Percentiles rank a stretch among this genome's conserved stretches.
Evolutionary conservation across 2,329 filamentous ascomycete genomes (phyloP).

Genomic region (Pseudocercospora macadamiae): DNA sequence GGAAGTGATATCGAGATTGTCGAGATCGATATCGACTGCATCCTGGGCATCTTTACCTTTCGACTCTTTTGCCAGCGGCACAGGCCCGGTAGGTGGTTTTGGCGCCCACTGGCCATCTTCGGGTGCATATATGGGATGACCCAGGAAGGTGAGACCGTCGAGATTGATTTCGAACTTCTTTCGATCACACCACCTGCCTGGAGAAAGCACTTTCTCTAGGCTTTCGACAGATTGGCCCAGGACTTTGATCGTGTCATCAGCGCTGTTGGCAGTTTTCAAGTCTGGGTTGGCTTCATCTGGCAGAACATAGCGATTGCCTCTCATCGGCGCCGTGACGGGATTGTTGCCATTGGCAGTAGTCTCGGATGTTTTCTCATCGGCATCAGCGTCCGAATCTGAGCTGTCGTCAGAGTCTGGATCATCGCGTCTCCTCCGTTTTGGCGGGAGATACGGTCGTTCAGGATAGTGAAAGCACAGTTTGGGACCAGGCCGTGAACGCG

Average conservation of each 20-base stretch:
- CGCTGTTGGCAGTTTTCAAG: slow-evolving; percentile 9
- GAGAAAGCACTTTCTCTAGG: slow-evolving; percentile 78
- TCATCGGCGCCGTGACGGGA: slow-evolving; percentile 7
- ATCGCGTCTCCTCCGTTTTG: background rate
- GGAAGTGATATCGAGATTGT: slow-evolving; percentile 19
- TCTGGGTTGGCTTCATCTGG: slow-evolving; percentile 16
- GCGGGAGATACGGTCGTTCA: slow-evolving; percentile 14
- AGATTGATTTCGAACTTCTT: slow-evolving; percentile 86
- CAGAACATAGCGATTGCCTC: slow-evolving; percentile 12
- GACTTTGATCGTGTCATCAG: slow-evolving; percentile 14
- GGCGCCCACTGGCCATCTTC: slow-evolving; percentile 58
- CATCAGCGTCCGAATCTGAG: slow-evolving; percentile 18
- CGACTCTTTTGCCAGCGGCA: slow-evolving; percentile 1
- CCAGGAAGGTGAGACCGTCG: slow-evolving; percentile 77
- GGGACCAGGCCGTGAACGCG: slow-evolving; percentile 77
- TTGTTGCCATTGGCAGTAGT: slow-evolving; percentile 3
- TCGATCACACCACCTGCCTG: slow-evolving; percentile 64
- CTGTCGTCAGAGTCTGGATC: slow-evolving; percentile 18
- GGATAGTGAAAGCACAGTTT: slow-evolving; percentile 85
- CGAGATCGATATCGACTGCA: slow-evolving; percentile 16
- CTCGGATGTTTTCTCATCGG: slow-evolving; percentile 7
- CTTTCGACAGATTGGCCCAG: slow-evolving; percentile 56
- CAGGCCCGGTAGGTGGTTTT: background rate
- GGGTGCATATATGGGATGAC: slow-evolving; percentile 80
- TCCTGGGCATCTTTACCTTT: slow-evolving; percentile 12